phyloP scores from a whole-genome alignment of 139 green algal genomes.

The Pseudopediastrum boryanum region DNA sequence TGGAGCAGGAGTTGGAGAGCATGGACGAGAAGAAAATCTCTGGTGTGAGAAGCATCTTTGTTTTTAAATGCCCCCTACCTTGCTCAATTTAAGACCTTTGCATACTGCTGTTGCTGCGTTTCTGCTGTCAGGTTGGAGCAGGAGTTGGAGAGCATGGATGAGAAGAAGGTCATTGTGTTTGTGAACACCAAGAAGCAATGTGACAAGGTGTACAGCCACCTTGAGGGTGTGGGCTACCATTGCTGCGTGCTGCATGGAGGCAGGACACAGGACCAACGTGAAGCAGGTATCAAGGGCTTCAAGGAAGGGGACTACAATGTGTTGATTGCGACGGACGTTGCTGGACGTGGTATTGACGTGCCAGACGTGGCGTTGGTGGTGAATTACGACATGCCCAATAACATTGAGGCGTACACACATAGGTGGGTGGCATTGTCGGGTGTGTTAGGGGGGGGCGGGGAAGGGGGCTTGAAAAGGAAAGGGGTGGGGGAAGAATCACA shows the following conservation, averaged over 20 bases:
- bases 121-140: no score
- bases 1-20: no score
- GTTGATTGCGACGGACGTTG: constrained; percentile 98
- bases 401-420: constrained; percentile 98
- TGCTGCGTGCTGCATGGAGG: constrained; percentile 91
- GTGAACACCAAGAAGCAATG: constrained; percentile 94
- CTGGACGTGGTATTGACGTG: constrained; percentile 97
- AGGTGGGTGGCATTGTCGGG: constrained; percentile 23
- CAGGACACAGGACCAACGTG: constrained; percentile 91
- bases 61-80: neutral
- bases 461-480: no score
- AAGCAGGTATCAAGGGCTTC: constrained; percentile 69
- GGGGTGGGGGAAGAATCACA: no score
- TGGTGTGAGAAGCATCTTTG: no score
- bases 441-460: no score
- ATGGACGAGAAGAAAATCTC: no score
- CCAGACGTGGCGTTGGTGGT: constrained; percentile 90
- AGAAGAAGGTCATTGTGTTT: constrained; percentile 94
- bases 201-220: constrained; percentile 79
- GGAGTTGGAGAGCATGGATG: constrained; percentile 60
- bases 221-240: constrained; percentile 73
- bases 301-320: constrained; percentile 87
- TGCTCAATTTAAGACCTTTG: no score
- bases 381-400: constrained; percentile 98
- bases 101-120: no score